Conservation (phyloP, 2,329 filamentous ascomycete species). For the Arthrobotrys musiformis region DNA sequence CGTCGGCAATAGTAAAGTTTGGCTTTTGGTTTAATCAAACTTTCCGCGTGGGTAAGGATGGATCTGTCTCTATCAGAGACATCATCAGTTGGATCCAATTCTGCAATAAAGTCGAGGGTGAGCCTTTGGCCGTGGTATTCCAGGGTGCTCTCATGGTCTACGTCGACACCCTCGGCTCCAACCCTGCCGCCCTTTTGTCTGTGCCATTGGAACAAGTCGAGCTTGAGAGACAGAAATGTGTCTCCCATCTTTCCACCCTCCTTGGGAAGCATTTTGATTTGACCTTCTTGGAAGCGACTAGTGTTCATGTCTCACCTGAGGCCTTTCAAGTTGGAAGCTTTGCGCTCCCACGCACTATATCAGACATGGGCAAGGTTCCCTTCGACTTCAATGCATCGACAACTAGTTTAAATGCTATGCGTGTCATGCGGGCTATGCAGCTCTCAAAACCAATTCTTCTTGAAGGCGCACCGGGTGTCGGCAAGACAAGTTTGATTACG, state of each 20-base stretch:
- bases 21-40: slow-evolving; percentile 89
- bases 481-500: slow-evolving; percentile 92
- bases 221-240: slow-evolving; percentile 76
- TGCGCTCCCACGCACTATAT: slow-evolving; percentile 69
- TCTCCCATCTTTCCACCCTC: slow-evolving; percentile 76
- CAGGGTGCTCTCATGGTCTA: slow-evolving; percentile 96
- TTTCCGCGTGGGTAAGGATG: slow-evolving; percentile 79
- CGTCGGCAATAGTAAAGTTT: slow-evolving; percentile 81
- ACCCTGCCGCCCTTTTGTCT: slow-evolving; percentile 86
- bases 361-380: slow-evolving; percentile 68
- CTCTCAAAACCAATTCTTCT: slow-evolving; percentile 90
- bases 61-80: slow-evolving; percentile 88
- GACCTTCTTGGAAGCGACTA: slow-evolving; percentile 70
- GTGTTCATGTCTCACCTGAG: slow-evolving; percentile 16
- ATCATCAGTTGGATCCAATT: slow-evolving; percentile 94
- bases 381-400: slow-evolving; percentile 91
- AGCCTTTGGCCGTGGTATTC: slow-evolving; percentile 62
- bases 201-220: slow-evolving; percentile 74
- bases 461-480: slow-evolving; percentile 96
- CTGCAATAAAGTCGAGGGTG: slow-evolving; percentile 72
- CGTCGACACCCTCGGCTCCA: slow-evolving; percentile 92
- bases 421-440: slow-evolving; percentile 87
- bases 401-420: slow-evolving; percentile 87
- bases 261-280: slow-evolving; percentile 69
- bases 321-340: slow-evolving; percentile 76